phyloP scores from a whole-genome alignment of 257 asterid genomes.

The Fraxinus anomala region DNA sequence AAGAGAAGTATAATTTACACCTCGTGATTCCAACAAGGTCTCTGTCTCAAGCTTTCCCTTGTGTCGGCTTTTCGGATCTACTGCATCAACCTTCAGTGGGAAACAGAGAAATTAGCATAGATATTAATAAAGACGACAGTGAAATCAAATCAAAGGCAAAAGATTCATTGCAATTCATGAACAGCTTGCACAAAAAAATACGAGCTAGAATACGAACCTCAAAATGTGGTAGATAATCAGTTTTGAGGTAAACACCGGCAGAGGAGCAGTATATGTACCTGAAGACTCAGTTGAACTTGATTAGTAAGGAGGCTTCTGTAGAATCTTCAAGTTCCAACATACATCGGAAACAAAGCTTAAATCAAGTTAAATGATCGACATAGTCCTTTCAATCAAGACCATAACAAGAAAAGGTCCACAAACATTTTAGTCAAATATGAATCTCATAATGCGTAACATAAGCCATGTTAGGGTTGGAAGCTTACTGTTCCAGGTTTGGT shows the following conservation, averaged over 20 bases:
- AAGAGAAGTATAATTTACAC: constrained; percentile 83
- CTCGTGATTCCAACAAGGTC: constrained; percentile 66
- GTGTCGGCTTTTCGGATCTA: constrained; percentile 97
- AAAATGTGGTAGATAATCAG: constrained; percentile 70
- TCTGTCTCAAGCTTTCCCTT: constrained; percentile 99
- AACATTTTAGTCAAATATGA: not conserved
- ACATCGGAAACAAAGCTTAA: not conserved
- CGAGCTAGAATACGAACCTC: constrained; percentile 48
- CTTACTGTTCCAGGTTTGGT: constrained; percentile 94
- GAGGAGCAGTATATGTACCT: constrained; percentile 95
- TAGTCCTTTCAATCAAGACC: not conserved
- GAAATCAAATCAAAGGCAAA: not conserved
- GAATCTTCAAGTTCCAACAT: not conserved
- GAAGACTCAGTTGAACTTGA: constrained; percentile 28
- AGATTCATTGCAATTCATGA: not conserved
- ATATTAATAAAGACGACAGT: not conserved
- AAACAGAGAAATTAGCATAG: not conserved
- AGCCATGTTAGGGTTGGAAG: constrained; percentile 15
- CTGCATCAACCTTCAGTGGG: constrained; percentile 73
- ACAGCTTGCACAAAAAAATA: not conserved
- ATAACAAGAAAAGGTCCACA: not conserved
- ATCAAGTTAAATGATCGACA: not conserved
- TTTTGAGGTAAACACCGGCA: constrained; percentile 85
- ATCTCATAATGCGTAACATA: not conserved
- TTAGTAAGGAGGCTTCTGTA: not conserved